Base-by-base conservation (phyloP, 208 protist species). In the Wallacemonas sp. region DNA sequence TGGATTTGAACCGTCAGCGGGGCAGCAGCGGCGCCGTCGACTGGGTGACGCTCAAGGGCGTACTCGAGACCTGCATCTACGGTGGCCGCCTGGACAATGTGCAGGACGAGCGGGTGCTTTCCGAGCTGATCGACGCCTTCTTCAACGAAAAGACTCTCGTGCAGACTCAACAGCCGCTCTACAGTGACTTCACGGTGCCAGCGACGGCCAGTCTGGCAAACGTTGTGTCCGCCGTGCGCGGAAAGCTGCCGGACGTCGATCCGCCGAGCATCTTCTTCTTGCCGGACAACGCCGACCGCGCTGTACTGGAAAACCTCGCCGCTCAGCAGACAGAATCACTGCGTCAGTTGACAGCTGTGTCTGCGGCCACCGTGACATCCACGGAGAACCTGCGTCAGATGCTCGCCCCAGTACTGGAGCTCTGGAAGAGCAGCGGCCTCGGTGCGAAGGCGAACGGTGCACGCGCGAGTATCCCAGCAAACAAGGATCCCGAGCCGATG, bases 31-130 rank as follows among this genome's bases (percentile, higher is more conserved):
- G n/a, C n/a, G 50, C 48, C 30, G 71, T 91, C 37, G 85, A 98
- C 55, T 98, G 96, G 95, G 76, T 78, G 17, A 95, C 92, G 9
- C 63, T 99, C 5, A 85, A 85, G 36, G 97, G 97, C 3, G 70
- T 99, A 21, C 70, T 99, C 12, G 71, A 93, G 55, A 84, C 92
- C 54, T 97, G 95, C 50, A 90, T 99, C 39, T 99, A 99, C 73
- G 98, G 98, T 66, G 97, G 97, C n/a, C 87, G 96, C 21, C 81
- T 99, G 33, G 97, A 99, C 71, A 98, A 91, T 59, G 39, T 66
- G 41, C 81, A 73, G 22, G 97, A 99, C 75, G 80, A 84, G 68
- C 74, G 72, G 10, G 85, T 98, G 12, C 80, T 99, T 15, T 36
- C 63, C 22, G 70, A 84, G 44, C 96, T 98, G 41, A 86, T 98